Evolutionary conservation across 352 stramenopile species (phyloP).

Genomic region (Pythium aphanidermatum): DNA sequence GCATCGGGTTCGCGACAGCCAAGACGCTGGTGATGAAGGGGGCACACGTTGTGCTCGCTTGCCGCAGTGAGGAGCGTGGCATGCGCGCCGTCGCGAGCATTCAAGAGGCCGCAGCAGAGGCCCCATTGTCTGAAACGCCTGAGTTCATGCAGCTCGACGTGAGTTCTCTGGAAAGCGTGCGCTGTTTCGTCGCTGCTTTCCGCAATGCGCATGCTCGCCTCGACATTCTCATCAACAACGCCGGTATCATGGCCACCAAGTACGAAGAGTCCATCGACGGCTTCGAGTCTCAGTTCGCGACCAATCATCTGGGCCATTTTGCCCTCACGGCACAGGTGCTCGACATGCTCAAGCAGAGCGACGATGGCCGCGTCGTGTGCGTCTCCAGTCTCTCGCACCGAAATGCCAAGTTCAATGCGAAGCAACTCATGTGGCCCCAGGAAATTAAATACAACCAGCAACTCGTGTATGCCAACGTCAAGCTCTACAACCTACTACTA

Average conservation of each 20-base stretch:
- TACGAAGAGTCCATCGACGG: constrained; percentile 16
- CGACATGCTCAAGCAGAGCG: no score
- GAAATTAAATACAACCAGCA: constrained; percentile 12
- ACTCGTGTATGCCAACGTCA: constrained; percentile 27
- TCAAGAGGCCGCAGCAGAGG: constrained; percentile 26
- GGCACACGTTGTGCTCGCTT: constrained; percentile 70
- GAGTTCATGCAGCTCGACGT: constrained; percentile 70
- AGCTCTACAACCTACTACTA: constrained; percentile 41
- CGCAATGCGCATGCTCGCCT: no score
- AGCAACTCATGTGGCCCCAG: constrained; percentile 9
- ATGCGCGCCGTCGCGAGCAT: constrained; percentile 24
- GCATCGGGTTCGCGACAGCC: constrained; percentile 65
- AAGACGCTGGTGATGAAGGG: constrained; percentile 39
- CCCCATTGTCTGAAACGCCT: constrained; percentile 25
- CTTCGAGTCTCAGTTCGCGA: constrained; percentile 27
- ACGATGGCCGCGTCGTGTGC: no score
- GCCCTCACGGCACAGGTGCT: no score
- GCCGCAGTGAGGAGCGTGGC: constrained; percentile 42
- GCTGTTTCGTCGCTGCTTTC: no score
- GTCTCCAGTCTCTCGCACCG: background rate
- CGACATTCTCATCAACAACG: no score
- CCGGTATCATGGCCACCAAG: constrained; percentile 23
- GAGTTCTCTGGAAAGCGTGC: no score
- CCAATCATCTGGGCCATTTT: constrained; percentile 27
- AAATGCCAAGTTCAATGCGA: constrained; percentile 2